Evolutionary conservation across 1,284 basidiomycete species (phyloP).

Genomic region (Rhodotorula sp.): DNA sequence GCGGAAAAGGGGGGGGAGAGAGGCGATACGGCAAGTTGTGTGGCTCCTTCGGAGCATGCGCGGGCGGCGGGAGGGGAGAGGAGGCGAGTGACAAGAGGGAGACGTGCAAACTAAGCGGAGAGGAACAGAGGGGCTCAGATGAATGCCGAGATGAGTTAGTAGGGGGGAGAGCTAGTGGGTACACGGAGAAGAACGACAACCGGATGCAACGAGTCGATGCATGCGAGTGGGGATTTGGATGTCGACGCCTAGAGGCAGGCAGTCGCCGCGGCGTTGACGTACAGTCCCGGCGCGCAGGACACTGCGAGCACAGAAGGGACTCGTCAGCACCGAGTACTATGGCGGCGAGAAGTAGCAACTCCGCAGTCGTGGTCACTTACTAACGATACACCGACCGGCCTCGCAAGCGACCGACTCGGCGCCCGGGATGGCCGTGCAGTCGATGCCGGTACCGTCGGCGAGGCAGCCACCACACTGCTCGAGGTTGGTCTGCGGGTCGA

Average conservation of each 20-base stretch:
- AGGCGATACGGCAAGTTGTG: not conserved
- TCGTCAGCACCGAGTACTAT: not conserved
- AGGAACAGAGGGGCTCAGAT: not conserved
- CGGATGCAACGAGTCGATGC: not conserved
- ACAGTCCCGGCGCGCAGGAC: slow-evolving; percentile 31
- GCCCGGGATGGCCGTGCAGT: slow-evolving; percentile 67
- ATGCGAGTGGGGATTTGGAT: no score
- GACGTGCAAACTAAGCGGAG: not conserved
- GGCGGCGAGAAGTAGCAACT: no score
- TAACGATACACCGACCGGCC: slow-evolving; percentile 41
- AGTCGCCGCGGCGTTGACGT: slow-evolving; percentile 28
- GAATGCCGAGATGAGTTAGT: not conserved
- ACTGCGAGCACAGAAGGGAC: slow-evolving; percentile 6
- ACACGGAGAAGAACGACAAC: not conserved
- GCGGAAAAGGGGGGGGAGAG: not conserved
- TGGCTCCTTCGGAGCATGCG: slow-evolving; percentile 19
- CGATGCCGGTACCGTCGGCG: slow-evolving; percentile 61
- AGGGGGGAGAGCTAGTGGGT: not conserved
- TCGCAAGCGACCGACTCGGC: slow-evolving; percentile 67
- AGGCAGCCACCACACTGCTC: slow-evolving; percentile 69
- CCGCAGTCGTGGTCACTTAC: slow-evolving; percentile 17
- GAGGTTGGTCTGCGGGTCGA: slow-evolving; percentile 50
- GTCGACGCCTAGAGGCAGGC: slow-evolving; percentile 23
- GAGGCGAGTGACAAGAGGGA: not conserved
- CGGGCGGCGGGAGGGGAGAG: not conserved